Evolutionary conservation across 164 flowering plant species (phyloP).

Genomic region (Macadamia tetraphylla): DNA sequence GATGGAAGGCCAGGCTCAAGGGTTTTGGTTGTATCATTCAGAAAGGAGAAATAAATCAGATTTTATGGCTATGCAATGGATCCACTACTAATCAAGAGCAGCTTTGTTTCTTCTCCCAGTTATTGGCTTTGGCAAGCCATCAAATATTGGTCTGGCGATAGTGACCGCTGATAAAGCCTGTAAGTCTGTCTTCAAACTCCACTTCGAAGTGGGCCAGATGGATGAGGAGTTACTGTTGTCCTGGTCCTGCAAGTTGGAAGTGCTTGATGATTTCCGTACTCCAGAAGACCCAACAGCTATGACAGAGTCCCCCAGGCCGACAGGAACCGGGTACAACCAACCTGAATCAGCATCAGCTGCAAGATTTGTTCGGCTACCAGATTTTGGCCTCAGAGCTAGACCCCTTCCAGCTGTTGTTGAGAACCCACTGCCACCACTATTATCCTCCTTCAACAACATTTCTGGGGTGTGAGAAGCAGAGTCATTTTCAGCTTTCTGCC

Average conservation of each 20-base stretch:
- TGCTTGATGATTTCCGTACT: constrained; percentile 77
- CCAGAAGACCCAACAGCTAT: constrained; percentile 31
- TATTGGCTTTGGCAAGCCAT: constrained; percentile 71
- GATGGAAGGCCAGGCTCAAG: background rate
- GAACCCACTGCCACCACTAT: constrained; percentile 34
- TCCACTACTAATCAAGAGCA: constrained; percentile 53
- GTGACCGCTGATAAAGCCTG: constrained; percentile 46
- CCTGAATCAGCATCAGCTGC: constrained; percentile 37
- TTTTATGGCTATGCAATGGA: background rate
- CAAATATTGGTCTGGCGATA: constrained; percentile 70
- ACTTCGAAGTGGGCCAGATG: constrained; percentile 50
- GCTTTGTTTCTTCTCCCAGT: constrained; percentile 60
- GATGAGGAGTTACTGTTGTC: constrained; percentile 32
- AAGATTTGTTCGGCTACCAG: constrained; percentile 31
- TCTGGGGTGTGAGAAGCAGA: constrained; percentile 32
- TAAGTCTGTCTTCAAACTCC: constrained; percentile 70
- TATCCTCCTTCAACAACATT: constrained; percentile 52
- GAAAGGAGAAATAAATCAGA: background rate
- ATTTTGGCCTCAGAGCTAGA: constrained; percentile 64
- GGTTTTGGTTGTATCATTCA: background rate
- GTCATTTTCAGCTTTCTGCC: constrained; percentile 52
- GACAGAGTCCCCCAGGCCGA: constrained; percentile 34
- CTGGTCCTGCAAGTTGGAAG: constrained; percentile 60
- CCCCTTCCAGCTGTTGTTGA: constrained; percentile 57
- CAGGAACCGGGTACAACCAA: constrained; percentile 22